These are phyloP conservation scores for Kentomonas sorsogonicus DNA, from an alignment of 208 protist genomes.

Conservation along the genomic window DNA sequence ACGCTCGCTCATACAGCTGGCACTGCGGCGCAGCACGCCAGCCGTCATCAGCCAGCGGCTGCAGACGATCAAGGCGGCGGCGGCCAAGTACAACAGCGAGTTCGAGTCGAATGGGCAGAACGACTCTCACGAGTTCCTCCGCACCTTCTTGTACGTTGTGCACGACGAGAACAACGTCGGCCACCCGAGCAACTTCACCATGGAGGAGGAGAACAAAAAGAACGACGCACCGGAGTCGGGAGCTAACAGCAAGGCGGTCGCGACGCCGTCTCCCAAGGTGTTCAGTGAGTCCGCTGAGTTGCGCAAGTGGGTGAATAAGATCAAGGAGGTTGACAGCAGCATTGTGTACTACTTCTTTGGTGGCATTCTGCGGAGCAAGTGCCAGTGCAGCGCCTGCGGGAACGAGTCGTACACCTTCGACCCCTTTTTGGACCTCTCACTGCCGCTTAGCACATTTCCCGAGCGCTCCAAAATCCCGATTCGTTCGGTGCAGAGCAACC, in stretches of 20 bases:
- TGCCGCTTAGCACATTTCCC: slow-evolving; percentile 45
- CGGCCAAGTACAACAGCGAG: slow-evolving; percentile 57
- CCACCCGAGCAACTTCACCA: slow-evolving; percentile 29
- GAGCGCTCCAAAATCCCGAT: background rate
- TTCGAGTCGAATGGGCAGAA: slow-evolving; percentile 77
- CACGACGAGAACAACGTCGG: slow-evolving; percentile 80
- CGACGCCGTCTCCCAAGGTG: too few relatives aligned
- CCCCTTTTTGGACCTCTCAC: slow-evolving; percentile 68
- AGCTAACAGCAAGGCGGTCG: too few relatives aligned
- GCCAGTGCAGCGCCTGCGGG: slow-evolving; percentile 43
- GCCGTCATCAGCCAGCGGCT: slow-evolving; percentile 22
- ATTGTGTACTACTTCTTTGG: slow-evolving; percentile 82
- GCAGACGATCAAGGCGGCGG: slow-evolving; percentile 51
- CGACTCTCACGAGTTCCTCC: slow-evolving; percentile 90
- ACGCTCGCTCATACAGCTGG: slow-evolving; percentile 40
- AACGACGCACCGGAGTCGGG: slow-evolving; percentile 22
- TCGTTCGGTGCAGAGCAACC: background rate
- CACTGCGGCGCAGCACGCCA: background rate
- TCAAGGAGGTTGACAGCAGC: slow-evolving; percentile 64
- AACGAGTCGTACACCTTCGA: slow-evolving; percentile 63
- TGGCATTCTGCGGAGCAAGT: slow-evolving; percentile 45
- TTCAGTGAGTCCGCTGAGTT: slow-evolving; percentile 42
- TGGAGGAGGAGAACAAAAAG: slow-evolving; percentile 50
- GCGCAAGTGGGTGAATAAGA: slow-evolving; percentile 38
- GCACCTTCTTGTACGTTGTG: slow-evolving; percentile 79